Conservation (phyloP, 2,329 filamentous ascomycete genomes). For the Trichoderma guizhouense region DNA sequence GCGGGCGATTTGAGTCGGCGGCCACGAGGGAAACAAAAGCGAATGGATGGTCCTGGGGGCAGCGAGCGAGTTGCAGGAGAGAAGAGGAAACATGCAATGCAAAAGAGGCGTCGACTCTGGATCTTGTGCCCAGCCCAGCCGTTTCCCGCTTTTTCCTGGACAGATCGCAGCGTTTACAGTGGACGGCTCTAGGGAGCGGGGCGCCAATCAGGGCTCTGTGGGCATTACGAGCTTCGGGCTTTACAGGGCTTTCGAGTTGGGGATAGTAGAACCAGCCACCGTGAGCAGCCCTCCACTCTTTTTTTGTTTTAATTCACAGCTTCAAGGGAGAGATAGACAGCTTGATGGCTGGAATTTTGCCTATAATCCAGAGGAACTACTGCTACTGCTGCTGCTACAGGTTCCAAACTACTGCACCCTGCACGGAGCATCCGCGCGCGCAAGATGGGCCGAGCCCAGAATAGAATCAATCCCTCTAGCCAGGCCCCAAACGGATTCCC, state of each 20-base stretch:
- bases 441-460: background rate
- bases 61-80: background rate
- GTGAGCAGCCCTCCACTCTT: background rate
- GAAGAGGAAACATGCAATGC: background rate
- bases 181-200: background rate
- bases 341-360: background rate
- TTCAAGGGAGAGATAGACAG: background rate
- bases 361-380: no score
- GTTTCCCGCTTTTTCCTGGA: background rate
- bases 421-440: background rate
- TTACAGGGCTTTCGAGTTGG: background rate
- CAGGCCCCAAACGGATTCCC: background rate
- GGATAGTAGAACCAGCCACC: background rate
- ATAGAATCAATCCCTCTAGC: background rate
- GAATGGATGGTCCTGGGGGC: background rate
- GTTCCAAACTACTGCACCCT: background rate
- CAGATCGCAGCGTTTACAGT: background rate
- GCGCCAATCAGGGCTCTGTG: background rate
- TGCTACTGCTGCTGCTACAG: background rate
- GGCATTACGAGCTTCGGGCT: background rate
- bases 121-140: background rate
- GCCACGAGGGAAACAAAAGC: constrained; percentile 4
- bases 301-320: background rate
- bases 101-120: background rate
- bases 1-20: background rate